Evolutionary conservation across 2,329 filamentous ascomycete species (phyloP), one percentile per base, ranked within the genome.

Genomic region (Phaeosphaeriaceae sp.): DNA sequence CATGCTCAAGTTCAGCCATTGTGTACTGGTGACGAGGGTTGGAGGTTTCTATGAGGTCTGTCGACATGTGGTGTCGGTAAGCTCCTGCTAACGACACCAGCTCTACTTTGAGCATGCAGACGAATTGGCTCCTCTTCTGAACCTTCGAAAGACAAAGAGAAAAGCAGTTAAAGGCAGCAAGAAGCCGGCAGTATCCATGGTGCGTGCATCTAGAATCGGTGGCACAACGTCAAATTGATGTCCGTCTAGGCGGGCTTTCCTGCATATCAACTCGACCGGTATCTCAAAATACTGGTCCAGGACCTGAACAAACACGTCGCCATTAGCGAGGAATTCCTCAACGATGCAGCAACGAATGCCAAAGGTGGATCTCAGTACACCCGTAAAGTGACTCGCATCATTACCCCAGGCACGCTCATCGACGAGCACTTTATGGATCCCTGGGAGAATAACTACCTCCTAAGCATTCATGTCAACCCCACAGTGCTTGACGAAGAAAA

Each of bases 391-490:
- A 87, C 91, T 19, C 89, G 95, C 56, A 89, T 99, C 66, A 88
- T 99, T 71, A 98, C 95, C 0, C 93, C 95, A 1, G 95, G 95
- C 20, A 99, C 95, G 1, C 82, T 99, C 53, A 97, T 99, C 65
- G 95, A 99, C 77, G 95, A 99, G 79, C 93, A 93, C 69, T 99
- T 98, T 76, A 93, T 99, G 83, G 92, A 98, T 74, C 92, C 93
- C 1, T 94, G 91, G 73, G 88, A 91, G 69, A 97, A 95, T 78
- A 98, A 97, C 75, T 99, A 94, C 76, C 84, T 98, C 33, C 86
- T 98, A 74, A 89, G 91, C 40, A 85, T 98, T 48, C 87, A 96
- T 71, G 75, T 90, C 25, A 78, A 83, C 17, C 68, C 72, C n/a
- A 55, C 72, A 21, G 60, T 56, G 4, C 59, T 69, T 21, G 67